Evolutionary conservation across 2,329 filamentous ascomycete species (phyloP).

Genomic region (Colletotrichum agaves): DNA sequence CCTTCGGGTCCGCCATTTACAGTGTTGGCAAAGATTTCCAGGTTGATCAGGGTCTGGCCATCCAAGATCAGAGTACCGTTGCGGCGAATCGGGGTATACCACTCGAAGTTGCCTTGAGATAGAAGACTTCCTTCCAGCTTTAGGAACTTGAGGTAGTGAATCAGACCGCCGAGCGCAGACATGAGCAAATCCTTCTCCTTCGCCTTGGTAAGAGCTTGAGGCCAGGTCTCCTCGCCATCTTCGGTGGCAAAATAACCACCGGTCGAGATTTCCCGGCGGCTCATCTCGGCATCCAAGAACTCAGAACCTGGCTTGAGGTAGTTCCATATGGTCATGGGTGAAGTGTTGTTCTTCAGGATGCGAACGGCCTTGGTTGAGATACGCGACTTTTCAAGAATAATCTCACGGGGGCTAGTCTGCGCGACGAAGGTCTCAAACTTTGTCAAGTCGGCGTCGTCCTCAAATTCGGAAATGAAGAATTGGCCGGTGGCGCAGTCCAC

Average conservation of each 20-base stretch:
- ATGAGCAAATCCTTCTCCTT: slow-evolving; percentile 85
- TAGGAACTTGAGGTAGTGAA: slow-evolving; percentile 86
- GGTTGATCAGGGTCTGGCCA: slow-evolving; percentile 95
- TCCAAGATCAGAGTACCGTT: slow-evolving; percentile 94
- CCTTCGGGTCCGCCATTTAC: slow-evolving; percentile 87
- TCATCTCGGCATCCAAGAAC: slow-evolving; percentile 89
- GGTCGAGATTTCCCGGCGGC: slow-evolving; percentile 82
- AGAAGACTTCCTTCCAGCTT: slow-evolving; percentile 91
- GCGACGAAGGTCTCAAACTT: slow-evolving; percentile 98
- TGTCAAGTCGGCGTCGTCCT: slow-evolving; percentile 91
- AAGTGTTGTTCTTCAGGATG: slow-evolving; percentile 95
- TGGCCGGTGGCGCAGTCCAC: slow-evolving; percentile 96
- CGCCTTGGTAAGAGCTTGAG: slow-evolving; percentile 75
- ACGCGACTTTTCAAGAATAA: slow-evolving; percentile 87
- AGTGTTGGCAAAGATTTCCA: slow-evolving; percentile 96
- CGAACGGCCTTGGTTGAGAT: slow-evolving; percentile 90
- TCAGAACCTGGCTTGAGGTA: slow-evolving; percentile 86
- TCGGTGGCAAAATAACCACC: slow-evolving; percentile 80
- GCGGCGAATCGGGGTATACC: slow-evolving; percentile 90
- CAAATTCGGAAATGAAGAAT: slow-evolving; percentile 91
- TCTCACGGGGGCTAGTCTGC: slow-evolving; percentile 87
- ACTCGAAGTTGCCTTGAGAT: slow-evolving; percentile 89
- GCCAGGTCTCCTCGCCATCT: slow-evolving; percentile 72
- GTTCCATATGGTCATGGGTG: slow-evolving; percentile 95
- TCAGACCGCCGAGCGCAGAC: slow-evolving; percentile 88